Conservation (phyloP, 179 eudicot species). For the Pouteria campechiana region DNA sequence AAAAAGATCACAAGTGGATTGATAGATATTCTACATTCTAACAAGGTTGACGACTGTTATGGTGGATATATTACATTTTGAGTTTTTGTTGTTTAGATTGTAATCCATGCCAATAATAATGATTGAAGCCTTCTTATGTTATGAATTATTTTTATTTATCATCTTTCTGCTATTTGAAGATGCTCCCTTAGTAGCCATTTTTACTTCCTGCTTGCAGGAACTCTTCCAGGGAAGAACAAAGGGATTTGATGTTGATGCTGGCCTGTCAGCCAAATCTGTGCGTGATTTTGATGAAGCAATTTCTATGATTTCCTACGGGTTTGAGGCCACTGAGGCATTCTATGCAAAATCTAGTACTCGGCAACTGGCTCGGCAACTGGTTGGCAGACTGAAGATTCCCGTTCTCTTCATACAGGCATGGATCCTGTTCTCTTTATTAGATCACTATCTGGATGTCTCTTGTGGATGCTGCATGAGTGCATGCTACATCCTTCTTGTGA, state of each 20-base stretch:
- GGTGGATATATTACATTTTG: not conserved
- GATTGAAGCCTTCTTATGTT: no score
- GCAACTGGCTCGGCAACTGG: slow-evolving; percentile 36
- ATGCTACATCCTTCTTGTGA: no score
- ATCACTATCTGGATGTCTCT: no score
- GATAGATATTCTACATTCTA: slow-evolving; percentile 52
- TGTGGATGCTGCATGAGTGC: no score
- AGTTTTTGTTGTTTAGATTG: no score
- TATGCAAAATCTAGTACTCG: slow-evolving; percentile 64
- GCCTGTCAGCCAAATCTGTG: slow-evolving; percentile 53
- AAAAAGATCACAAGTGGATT: slow-evolving; percentile 55
- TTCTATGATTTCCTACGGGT: slow-evolving; percentile 81
- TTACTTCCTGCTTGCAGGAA: slow-evolving; percentile 30
- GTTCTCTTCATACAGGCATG: slow-evolving; percentile 85
- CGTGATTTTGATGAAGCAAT: slow-evolving; percentile 78
- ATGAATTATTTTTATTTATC: not conserved
- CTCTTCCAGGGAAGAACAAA: slow-evolving; percentile 77
- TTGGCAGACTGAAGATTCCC: slow-evolving; percentile 73
- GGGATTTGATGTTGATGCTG: slow-evolving; percentile 73
- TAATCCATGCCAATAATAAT: no score
- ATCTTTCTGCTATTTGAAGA: not conserved
- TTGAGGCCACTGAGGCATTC: slow-evolving; percentile 67
- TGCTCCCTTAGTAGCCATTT: not conserved
- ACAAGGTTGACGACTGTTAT: slow-evolving; percentile 43
- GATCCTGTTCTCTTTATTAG: not conserved